Conservation (phyloP, 768 basidiomycete genomes). For the Hypholoma sublateritium region DNA sequence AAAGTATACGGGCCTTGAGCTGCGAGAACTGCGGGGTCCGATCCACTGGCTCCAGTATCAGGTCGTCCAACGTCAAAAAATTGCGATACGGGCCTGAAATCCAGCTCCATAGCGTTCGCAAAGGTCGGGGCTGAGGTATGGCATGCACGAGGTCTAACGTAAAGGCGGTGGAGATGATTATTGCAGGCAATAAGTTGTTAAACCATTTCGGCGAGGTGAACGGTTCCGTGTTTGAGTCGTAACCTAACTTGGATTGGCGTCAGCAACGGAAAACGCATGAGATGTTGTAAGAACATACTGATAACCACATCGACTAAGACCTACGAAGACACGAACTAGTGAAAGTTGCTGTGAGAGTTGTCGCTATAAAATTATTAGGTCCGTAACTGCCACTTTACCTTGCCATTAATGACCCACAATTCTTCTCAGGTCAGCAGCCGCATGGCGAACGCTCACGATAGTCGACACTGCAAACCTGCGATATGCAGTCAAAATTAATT, state of each 20-base stretch:
- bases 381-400: slow-evolving; percentile 17
- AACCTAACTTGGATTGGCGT: slow-evolving; percentile 9
- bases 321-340: slow-evolving; percentile 7
- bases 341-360: slow-evolving; percentile 19
- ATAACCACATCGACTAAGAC: slow-evolving; percentile 14
- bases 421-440: slow-evolving; percentile 22
- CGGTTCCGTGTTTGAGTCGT: slow-evolving; percentile 11
- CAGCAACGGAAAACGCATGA: not conserved
- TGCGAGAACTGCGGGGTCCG: slow-evolving; percentile 21
- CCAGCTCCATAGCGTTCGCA: slow-evolving; percentile 18
- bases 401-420: slow-evolving; percentile 17
- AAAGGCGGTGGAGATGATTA: slow-evolving; percentile 29
- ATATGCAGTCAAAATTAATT: slow-evolving; percentile 10
- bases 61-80: slow-evolving; percentile 52
- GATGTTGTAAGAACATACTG: slow-evolving; percentile 7
- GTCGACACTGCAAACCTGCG: slow-evolving; percentile 9
- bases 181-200: slow-evolving; percentile 22
- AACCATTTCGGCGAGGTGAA: slow-evolving; percentile 17
- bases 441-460: slow-evolving; percentile 14
- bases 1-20: slow-evolving; percentile 33
- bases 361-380: slow-evolving; percentile 16
- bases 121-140: slow-evolving; percentile 25
- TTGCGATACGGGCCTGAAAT: slow-evolving; percentile 45
- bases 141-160: slow-evolving; percentile 26
- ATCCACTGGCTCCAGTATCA: slow-evolving; percentile 44